Base-by-base conservation (phyloP, 805 yeast species). In the Brettanomyces custersianus region DNA sequence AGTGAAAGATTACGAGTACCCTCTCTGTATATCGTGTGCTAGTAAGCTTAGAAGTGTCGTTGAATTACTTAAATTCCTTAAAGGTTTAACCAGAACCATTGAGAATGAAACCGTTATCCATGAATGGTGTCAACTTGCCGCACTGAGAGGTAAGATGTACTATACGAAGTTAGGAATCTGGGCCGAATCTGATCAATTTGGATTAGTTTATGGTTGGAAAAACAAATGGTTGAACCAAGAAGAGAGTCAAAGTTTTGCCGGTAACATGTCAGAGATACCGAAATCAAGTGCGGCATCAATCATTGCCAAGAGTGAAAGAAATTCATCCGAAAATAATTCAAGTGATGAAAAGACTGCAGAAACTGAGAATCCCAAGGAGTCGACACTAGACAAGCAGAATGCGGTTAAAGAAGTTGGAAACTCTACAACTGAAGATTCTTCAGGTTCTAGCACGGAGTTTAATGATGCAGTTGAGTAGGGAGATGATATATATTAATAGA, bases 81-180 rank as follows among this genome's bases (percentile, higher is more conserved):
- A 94, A 47, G 66, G 79, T 19, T 18, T 50, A 12, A 34, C 38
- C 21, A 40, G 43, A n/a, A 43, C 46, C 1, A 31, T 25, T 4
- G 38, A 36, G 9, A 38, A 41, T 13, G 48, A 38, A 16, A 47
- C 46, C 20, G 60, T 88, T 28, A 59, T 65, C 40, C 9, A 16
- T 2, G 11, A 7, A 13, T 88, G 94, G 82, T 59, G 68, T 21
- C 83, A 77, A 46, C 55, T 78, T 24, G 60, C 72, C 26, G 70
- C 77, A 47, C 64, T 85, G 16, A 71, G 95, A 36, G 72, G 74
- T 29, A 79, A 80, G 51, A 65, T 88, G 44, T 84, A 80, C 59
- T 90, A 94, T 90, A 67, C 94, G 7, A 76, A 85, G 43, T 56
- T 80, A 17, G 96, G 96, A 5, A 68, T 77, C 21, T 82, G 90